Evolutionary conservation across 139 green algal genomes (phyloP), one percentile per base, ranked within the genome.

Genomic region (Picochlorum sp.): DNA sequence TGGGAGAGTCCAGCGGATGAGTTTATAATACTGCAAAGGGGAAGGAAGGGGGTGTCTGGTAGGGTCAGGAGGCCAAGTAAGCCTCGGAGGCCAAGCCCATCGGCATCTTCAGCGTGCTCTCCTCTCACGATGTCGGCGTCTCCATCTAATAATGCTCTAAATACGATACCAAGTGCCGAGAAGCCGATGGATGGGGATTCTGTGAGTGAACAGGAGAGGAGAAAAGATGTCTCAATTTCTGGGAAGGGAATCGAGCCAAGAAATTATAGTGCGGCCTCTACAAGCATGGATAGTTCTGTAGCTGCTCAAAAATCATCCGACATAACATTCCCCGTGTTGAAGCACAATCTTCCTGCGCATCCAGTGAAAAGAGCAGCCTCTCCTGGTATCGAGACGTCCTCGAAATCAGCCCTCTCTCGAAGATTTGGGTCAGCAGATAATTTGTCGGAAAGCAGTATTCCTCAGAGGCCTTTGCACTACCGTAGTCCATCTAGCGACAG

Each of bases 1-100:
- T 75, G 67, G 67, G 16, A 25, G 16, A 55, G 28, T 31, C 67
- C 67, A 14, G 67, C 67, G 1, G 67, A 75, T 50, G 61, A 75
- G 12, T 75, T 63, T 41, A 70, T 75, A 29, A 29, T 53, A 24
- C n/a, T 53, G 16, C 7, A 24, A 53, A 53, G 24, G 24, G 16
- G 44, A 53, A 20, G 7, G n/a, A 12, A 29, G 30, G 0, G 22
- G 24, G 22, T 32, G 44, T 53, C 7, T 26, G 22, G 30, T 53
- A 14, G 0, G 14, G 44, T 24, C 44, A 53, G 9, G 6, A n/a
- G 39, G n/a, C n/a, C n/a, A n/a, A n/a, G n/a, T n/a, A n/a, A n/a
- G n/a, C n/a, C n/a, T n/a, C n/a, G n/a, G n/a, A n/a, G n/a, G n/a
- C n/a, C n/a, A n/a, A 47, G 39, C 22, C 39, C 39, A 26, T 16